Evolutionary conservation across 345 rosid species (phyloP).

Genomic region (Arabidopsis arenosa): DNA sequence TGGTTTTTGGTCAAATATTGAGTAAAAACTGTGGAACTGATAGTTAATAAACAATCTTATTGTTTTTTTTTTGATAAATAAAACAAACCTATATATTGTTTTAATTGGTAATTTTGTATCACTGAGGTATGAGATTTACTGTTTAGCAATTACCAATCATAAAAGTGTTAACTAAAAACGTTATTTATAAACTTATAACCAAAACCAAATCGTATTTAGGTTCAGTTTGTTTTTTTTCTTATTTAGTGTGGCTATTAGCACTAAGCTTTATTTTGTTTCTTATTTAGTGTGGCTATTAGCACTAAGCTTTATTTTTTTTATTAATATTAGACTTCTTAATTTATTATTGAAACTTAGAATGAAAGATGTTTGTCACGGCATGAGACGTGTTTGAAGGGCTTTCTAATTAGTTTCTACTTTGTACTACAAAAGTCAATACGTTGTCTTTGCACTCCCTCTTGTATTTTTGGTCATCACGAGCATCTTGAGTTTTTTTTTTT

Average conservation of each 20-base stretch:
- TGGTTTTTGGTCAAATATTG: background rate
- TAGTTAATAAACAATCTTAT: too few species aligned
- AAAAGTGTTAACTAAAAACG: too few species aligned
- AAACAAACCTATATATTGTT: too few species aligned
- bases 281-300: background rate
- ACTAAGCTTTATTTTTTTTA: background rate
- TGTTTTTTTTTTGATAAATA: too few species aligned
- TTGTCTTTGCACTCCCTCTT: conserved; percentile 26
- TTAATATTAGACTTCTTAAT: background rate
- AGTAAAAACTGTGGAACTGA: background rate
- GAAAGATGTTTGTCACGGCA: background rate
- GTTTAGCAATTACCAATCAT: too few species aligned
- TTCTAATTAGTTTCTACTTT: background rate
- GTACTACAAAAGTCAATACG: conserved; percentile 25
- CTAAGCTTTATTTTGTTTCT: too few species aligned
- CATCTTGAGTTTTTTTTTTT: background rate
- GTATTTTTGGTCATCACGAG: background rate
- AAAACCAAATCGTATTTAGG: background rate
- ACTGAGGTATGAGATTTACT: too few species aligned
- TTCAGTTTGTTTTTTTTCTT: background rate
- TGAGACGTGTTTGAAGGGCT: conserved; percentile 19
- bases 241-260: background rate
- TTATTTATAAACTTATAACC: too few species aligned
- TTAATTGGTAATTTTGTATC: too few species aligned
- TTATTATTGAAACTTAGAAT: background rate